These are phyloP conservation scores for Penicillium canariense DNA, from an alignment of 495 filamentous ascomycete genomes.

Conservation along the genomic window DNA sequence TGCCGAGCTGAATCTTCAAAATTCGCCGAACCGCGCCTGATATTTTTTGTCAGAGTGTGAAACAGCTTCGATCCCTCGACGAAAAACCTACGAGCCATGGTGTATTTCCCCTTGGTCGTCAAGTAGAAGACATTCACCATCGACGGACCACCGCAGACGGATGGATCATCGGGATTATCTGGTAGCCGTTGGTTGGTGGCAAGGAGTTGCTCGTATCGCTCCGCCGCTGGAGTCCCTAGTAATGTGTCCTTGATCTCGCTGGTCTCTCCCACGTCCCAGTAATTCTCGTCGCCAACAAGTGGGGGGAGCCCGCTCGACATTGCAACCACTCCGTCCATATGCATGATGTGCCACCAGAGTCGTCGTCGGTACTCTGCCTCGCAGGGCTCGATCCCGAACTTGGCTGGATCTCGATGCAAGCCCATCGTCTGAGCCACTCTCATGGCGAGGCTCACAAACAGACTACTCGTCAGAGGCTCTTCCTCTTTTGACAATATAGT, in stretches of 20 bases:
- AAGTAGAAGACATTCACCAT: conserved; percentile 50
- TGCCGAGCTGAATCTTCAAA: conserved; percentile 46
- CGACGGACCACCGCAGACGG: conserved; percentile 43
- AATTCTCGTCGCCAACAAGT: conserved; percentile 44
- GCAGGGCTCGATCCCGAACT: conserved; percentile 60
- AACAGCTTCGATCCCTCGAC: too few species aligned
- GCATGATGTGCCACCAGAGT: conserved; percentile 72
- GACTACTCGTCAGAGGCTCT: conserved; percentile 47
- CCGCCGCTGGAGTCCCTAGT: conserved; percentile 39
- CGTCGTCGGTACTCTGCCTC: conserved; percentile 68
- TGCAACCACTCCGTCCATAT: conserved; percentile 57
- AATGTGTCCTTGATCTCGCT: conserved; percentile 48
- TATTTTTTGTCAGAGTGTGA: conserved; percentile 1
- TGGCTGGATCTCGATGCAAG: conserved; percentile 66
- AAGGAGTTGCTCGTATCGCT: conserved; percentile 37
- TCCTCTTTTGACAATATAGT: conserved; percentile 49
- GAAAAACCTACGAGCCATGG: conserved; percentile 43
- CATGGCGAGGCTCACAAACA: conserved; percentile 55
- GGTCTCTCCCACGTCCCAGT: conserved; percentile 46
- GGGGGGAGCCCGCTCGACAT: conserved; percentile 50
- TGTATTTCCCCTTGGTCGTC: conserved; percentile 46
- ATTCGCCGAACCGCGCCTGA: conserved; percentile 45
- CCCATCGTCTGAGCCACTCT: conserved; percentile 73
- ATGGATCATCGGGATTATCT: conserved; percentile 47
- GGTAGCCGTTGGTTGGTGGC: conserved; percentile 31